Percentiles rank a stretch among this genome's conserved stretches.
phyloP scores from a whole-genome alignment of 2,329 filamentous ascomycete species.

The Phaeosphaeriaceae sp. region DNA sequence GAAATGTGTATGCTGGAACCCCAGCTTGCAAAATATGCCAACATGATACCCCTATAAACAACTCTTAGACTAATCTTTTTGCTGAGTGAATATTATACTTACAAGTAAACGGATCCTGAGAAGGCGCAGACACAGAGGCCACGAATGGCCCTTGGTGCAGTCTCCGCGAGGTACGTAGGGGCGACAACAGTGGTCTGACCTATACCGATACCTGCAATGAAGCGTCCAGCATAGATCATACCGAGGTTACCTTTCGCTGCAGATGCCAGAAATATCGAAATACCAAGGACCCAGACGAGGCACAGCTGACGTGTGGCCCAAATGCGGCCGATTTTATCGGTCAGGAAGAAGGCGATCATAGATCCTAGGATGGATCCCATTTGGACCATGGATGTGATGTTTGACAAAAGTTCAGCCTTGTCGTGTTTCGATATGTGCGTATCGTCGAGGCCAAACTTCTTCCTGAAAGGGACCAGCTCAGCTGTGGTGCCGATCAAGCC shows the following conservation, averaged over 20 bases:
- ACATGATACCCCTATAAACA: conserved; percentile 69
- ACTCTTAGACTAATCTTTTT: conserved; percentile 4
- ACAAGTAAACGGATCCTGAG: conserved; percentile 72
- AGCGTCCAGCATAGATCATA: conserved; percentile 69
- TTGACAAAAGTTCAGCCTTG: conserved; percentile 54
- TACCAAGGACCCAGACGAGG: conserved; percentile 50
- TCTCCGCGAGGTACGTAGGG: conserved; percentile 76
- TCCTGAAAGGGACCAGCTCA: conserved; percentile 42
- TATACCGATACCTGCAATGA: conserved; percentile 70
- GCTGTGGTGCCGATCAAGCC: conserved; percentile 75
- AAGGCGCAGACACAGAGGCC: conserved; percentile 77
- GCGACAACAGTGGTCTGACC: conserved; percentile 72
- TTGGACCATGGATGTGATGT: conserved; percentile 83
- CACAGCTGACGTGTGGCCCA: conserved; percentile 53
- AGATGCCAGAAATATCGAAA: conserved; percentile 49
- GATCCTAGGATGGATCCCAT: conserved; percentile 77
- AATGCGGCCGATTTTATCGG: conserved; percentile 52
- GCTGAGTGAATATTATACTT: background rate
- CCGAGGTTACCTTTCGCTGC: conserved; percentile 45
- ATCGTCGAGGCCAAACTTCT: conserved; percentile 47
- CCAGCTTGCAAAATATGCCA: conserved; percentile 75
- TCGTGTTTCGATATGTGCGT: conserved; percentile 34
- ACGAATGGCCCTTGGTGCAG: conserved; percentile 70
- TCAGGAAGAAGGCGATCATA: conserved; percentile 63
- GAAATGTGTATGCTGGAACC: conserved; percentile 61